Base-by-base conservation (phyloP, 2,329 filamentous ascomycete genomes). In the Xylariaceae sp. region DNA sequence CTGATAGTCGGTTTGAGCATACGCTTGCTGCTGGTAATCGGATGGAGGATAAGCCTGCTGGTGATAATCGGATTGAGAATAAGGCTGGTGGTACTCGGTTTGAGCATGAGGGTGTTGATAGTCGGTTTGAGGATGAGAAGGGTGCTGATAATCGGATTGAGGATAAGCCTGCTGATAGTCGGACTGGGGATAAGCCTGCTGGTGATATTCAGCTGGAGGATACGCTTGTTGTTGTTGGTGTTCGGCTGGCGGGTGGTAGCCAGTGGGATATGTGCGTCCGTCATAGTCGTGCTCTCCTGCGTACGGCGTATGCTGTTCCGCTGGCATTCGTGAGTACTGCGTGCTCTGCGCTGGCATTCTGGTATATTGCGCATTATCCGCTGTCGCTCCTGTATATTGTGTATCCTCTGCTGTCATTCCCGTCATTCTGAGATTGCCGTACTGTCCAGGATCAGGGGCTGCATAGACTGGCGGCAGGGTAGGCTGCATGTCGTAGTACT, bases 401-500 rank as follows among this genome's bases (percentile, higher is more conserved):
- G 37, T 41, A 13, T 9, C 11, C 8, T 41, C 11, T 41, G 11
- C 11, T 41, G 37, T 9, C 8, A 41, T 41, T 41, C 37, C 45
- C 10, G 52, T 47, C 9, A 61, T 64, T 11, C 53, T 59, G 5
- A 60, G 53, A 5, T 60, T 57, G 48, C 62, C 60, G 17, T 51
- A 37, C 10, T 60, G 55, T 17, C 77, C 71, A 13, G 80, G 81
- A 4, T 77, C 76, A 0, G 86, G 85, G 0, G 86, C 88, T 17
- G 79, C 81, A 0, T 85, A 80, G 1, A 86, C 78, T 18, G 80
- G 37, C 37, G 37, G 37, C 73, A 1, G 83, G 74, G 60, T 88
- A 86, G 10, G 77, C 73, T 3, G 80, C 72, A 13, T 77, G 2
- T 86, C 86, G 62, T 83, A 86, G 4, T 86, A 76, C n/a, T 82